phyloP scores from a whole-genome alignment of 345 rosid genomes.

The Punica granatum region DNA sequence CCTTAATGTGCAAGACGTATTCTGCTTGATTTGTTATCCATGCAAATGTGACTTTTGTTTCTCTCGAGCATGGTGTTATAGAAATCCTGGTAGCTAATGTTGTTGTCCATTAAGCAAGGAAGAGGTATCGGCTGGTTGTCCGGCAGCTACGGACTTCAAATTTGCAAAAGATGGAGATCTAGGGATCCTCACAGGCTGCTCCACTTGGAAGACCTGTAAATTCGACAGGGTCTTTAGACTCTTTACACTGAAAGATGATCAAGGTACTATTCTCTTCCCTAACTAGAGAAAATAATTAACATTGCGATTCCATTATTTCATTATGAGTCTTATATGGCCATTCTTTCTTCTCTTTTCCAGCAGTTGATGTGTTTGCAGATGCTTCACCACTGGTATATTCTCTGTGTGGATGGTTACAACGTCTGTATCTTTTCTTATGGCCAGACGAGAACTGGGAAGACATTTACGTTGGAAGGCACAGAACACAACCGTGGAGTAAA shows the following conservation, averaged over 20 bases:
- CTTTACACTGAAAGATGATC: slow-evolving; percentile 76
- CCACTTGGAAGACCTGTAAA: slow-evolving; percentile 58
- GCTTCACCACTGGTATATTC: slow-evolving; percentile 83
- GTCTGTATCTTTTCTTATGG: slow-evolving; percentile 97
- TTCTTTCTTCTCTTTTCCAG: slow-evolving; percentile 10
- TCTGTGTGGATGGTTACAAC: slow-evolving; percentile 90
- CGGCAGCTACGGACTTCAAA: slow-evolving; percentile 63
- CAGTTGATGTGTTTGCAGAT: slow-evolving; percentile 91
- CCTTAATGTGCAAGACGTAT: not conserved
- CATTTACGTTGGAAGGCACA: slow-evolving; percentile 97
- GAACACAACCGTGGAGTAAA: slow-evolving; percentile 85
- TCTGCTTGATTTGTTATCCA: not conserved
- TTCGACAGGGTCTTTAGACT: slow-evolving; percentile 86
- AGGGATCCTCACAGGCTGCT: slow-evolving; percentile 52
- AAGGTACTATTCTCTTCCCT: slow-evolving; percentile 41
- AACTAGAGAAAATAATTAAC: too few species aligned
- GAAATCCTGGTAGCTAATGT: slow-evolving; percentile 20
- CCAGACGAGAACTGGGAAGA: slow-evolving; percentile 97
- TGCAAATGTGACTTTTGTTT: not conserved
- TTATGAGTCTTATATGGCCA: not conserved
- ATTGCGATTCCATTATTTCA: not conserved
- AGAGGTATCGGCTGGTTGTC: slow-evolving; percentile 51
- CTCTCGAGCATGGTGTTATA: not conserved
- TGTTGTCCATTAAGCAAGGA: slow-evolving; percentile 79
- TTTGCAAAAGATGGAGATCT: slow-evolving; percentile 88